These are phyloP conservation scores for Vairimorpha apis DNA, from an alignment of 371 early-diverging fungal genomes.

Conservation along the genomic window DNA sequence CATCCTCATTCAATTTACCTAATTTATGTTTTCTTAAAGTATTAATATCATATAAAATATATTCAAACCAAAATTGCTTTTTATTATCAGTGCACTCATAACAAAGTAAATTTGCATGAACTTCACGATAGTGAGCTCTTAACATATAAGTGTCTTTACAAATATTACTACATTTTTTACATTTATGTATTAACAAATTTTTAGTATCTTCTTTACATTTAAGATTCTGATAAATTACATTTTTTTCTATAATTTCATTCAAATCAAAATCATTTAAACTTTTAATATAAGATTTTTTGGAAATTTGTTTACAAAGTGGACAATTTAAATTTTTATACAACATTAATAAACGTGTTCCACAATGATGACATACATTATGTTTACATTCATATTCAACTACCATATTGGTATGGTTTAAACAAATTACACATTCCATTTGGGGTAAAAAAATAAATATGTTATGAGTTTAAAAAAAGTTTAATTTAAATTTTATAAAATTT, in stretches of 20 bases:
- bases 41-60: conserved; percentile 37
- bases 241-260: neutral
- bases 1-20: conserved; percentile 45
- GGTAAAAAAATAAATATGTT: conserved; percentile 4
- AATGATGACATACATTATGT: conserved; percentile 47
- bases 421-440: conserved; percentile 52
- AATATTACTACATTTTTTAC: conserved; percentile 46
- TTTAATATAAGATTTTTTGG: neutral
- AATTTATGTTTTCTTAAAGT: conserved; percentile 51
- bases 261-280: neutral
- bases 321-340: conserved; percentile 39
- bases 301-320: conserved; percentile 41
- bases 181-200: conserved; percentile 38
- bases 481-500: neutral
- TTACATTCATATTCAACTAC: conserved; percentile 45
- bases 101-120: conserved; percentile 54
- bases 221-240: conserved; percentile 15
- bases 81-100: conserved; percentile 51
- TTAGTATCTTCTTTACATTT: conserved; percentile 38
- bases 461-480: neutral
- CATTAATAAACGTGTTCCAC: conserved; percentile 41
- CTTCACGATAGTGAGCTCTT: conserved; percentile 46
- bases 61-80: conserved; percentile 58
- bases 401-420: neutral
- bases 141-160: conserved; percentile 42